Conservation (phyloP, 2,329 filamentous ascomycete genomes). For the Diaporthe australafricana region DNA sequence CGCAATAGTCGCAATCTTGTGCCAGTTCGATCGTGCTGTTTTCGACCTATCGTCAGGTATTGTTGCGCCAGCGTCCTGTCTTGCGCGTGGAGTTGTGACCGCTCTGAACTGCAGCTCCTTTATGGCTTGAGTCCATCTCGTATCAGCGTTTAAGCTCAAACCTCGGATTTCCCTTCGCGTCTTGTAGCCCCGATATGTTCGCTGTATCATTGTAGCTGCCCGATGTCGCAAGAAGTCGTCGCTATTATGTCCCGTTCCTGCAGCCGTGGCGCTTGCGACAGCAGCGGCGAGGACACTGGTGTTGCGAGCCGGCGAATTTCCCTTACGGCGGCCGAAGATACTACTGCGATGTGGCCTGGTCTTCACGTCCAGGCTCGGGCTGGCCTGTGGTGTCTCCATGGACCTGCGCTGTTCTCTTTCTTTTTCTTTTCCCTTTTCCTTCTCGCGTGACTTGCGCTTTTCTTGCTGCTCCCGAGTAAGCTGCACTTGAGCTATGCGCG, state of each 20-base stretch:
- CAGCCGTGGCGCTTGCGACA: slow-evolving; percentile 24
- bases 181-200: slow-evolving; percentile 82
- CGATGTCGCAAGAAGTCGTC: slow-evolving; percentile 47
- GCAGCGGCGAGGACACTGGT: slow-evolving; percentile 29
- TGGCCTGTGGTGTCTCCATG: slow-evolving; percentile 18
- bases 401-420: slow-evolving; percentile 50
- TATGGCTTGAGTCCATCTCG: slow-evolving; percentile 77
- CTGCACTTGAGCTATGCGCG: slow-evolving; percentile 62
- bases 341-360: slow-evolving; percentile 39
- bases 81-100: slow-evolving; percentile 57
- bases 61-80: slow-evolving; percentile 38
- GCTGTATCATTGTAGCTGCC: slow-evolving; percentile 72
- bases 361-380: neutral
- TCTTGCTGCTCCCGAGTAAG: slow-evolving; percentile 57
- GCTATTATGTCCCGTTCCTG: slow-evolving; percentile 30
- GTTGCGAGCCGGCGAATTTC: slow-evolving; percentile 16
- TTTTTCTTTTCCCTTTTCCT: too few species aligned
- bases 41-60: slow-evolving; percentile 39
- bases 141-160: slow-evolving; percentile 74
- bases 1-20: slow-evolving; percentile 77
- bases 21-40: slow-evolving; percentile 77
- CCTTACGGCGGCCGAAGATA: slow-evolving; percentile 38
- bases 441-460: slow-evolving; percentile 53
- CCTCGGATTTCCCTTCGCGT: slow-evolving; percentile 78
- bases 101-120: slow-evolving; percentile 67